These are phyloP conservation scores for Lippia alba DNA, from an alignment of 305 asterid genomes.

Conservation along the genomic window DNA sequence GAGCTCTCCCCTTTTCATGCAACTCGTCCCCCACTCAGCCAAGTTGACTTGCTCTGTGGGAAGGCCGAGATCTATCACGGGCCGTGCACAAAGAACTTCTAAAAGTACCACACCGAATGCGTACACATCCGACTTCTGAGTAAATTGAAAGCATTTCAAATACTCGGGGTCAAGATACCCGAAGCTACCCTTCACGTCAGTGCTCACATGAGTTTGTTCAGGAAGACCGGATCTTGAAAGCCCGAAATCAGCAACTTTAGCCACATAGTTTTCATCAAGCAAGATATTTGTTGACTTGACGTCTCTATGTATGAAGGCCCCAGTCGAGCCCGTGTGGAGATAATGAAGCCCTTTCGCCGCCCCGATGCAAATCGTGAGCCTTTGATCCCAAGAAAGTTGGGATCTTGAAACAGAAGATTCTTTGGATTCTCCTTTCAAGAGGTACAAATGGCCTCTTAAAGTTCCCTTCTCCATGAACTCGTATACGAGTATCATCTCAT, in stretches of 20 bases:
- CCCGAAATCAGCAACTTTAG: constrained; percentile 6
- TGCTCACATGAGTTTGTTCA: constrained; percentile 43
- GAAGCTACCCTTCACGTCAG: not conserved
- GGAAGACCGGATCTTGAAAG: constrained; percentile 27
- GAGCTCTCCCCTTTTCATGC: constrained; percentile 36
- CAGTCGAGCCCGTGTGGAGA: constrained; percentile 25
- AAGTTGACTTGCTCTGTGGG: constrained; percentile 44
- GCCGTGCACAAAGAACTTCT: constrained; percentile 49
- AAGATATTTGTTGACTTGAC: not conserved
- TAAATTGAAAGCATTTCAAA: constrained; percentile 25
- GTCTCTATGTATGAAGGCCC: not conserved
- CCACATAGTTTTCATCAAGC: not conserved
- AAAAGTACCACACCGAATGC: constrained; percentile 53
- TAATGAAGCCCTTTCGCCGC: constrained; percentile 41
- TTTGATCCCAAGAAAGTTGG: constrained; percentile 30
- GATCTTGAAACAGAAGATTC: constrained; percentile 21
- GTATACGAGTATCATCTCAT: constrained; percentile 26
- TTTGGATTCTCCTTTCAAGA: constrained; percentile 18
- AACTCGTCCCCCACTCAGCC: constrained; percentile 46
- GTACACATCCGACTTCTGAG: constrained; percentile 48
- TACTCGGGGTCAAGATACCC: constrained; percentile 40
- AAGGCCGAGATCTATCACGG: constrained; percentile 32
- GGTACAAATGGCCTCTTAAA: constrained; percentile 1
- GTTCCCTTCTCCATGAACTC: constrained; percentile 9
- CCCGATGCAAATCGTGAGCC: not conserved